phyloP scores from a whole-genome alignment of 305 asterid species.

The Rubia occidens region DNA sequence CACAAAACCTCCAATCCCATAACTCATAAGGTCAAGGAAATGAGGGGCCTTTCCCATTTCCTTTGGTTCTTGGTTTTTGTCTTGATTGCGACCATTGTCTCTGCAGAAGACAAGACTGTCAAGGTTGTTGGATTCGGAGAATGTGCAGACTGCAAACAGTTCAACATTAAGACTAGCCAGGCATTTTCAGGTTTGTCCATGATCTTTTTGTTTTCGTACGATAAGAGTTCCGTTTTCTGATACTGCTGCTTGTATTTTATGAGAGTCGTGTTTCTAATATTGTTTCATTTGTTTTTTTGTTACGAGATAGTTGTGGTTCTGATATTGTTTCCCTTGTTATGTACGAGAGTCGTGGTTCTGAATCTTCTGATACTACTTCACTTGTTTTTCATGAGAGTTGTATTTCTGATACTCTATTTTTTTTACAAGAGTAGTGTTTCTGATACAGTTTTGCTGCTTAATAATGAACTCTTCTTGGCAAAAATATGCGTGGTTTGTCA shows the following conservation, averaged over 20 bases:
- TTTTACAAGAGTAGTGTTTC: not conserved
- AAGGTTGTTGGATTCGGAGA: conserved; percentile 56
- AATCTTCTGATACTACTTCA: not conserved
- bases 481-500: too few species aligned
- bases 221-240: not conserved
- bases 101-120: conserved; percentile 37
- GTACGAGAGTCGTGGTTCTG: not conserved
- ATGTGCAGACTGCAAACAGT: conserved; percentile 42
- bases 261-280: not conserved
- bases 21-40: not conserved
- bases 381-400: not conserved
- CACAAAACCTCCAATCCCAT: not conserved
- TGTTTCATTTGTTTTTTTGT: too few species aligned
- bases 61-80: conserved; percentile 34
- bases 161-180: conserved; percentile 25
- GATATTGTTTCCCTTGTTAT: not conserved
- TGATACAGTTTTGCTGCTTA: too few species aligned
- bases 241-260: not conserved
- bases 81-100: conserved; percentile 27
- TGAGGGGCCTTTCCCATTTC: conserved; percentile 45
- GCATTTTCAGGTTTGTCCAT: conserved; percentile 30
- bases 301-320: not conserved
- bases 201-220: not conserved
- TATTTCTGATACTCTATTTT: not conserved
- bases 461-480: too few species aligned